Conservation (phyloP, 1,284 basidiomycete genomes). For the Ceratobasidium sp. region DNA sequence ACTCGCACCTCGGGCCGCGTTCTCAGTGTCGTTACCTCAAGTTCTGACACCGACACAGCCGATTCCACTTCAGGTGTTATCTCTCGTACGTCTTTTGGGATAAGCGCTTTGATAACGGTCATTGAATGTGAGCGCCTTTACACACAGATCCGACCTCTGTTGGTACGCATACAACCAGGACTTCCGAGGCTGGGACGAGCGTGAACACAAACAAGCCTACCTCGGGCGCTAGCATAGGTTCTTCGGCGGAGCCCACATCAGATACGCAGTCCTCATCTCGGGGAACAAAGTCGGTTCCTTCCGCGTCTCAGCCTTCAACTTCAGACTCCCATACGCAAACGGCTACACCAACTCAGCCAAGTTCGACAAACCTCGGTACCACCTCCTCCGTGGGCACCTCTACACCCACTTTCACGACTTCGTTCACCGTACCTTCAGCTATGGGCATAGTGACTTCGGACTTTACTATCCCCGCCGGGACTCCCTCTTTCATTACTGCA, state of each 20-base stretch:
- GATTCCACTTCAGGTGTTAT: neutral
- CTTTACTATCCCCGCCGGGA: neutral
- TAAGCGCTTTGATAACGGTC: too few relatives aligned
- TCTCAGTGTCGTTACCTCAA: neutral
- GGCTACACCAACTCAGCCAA: neutral
- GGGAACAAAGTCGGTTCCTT: neutral
- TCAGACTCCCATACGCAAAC: neutral
- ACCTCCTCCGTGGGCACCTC: neutral
- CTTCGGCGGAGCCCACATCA: neutral
- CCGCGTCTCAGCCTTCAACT: neutral
- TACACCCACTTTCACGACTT: neutral
- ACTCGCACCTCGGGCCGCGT: neutral
- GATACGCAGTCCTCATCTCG: neutral
- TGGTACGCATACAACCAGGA: conserved; percentile 22
- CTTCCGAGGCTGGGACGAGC: neutral
- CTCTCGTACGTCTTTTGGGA: too few relatives aligned
- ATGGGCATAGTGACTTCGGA: neutral
- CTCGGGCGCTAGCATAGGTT: conserved; percentile 3
- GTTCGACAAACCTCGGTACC: neutral
- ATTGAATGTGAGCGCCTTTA: too few relatives aligned
- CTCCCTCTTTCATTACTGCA: neutral
- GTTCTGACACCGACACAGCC: neutral
- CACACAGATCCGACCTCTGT: too few relatives aligned
- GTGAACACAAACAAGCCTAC: neutral
- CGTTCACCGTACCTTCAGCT: neutral